Conservation (phyloP, 192 early-diverging fungal species). For the Coemansia reversa region DNA sequence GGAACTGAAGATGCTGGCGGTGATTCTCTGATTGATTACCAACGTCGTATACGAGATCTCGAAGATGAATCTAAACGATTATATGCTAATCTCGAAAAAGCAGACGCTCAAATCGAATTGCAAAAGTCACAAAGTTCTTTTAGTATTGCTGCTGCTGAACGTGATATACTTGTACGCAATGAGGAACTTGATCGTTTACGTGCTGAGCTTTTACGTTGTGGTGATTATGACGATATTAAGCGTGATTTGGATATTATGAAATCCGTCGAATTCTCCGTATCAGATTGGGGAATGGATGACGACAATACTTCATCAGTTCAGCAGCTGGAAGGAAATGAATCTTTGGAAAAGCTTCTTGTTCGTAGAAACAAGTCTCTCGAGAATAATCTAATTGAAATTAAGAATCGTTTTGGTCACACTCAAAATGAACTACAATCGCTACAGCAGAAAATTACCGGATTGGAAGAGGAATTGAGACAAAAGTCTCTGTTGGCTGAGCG, state of each 20-base stretch:
- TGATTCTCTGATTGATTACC: slow-evolving; percentile 46
- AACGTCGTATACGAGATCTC: slow-evolving; percentile 31
- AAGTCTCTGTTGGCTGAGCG: slow-evolving; percentile 57
- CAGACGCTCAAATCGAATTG: slow-evolving; percentile 36
- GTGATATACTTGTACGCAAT: slow-evolving; percentile 44
- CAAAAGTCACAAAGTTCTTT: slow-evolving; percentile 14
- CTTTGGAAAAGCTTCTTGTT: slow-evolving; percentile 77
- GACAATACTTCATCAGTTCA: slow-evolving; percentile 9
- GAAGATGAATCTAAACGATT: slow-evolving; percentile 39
- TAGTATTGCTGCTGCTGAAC: slow-evolving; percentile 19
- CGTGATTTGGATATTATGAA: slow-evolving; percentile 78
- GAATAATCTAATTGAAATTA: slow-evolving; percentile 60
- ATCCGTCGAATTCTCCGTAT: slow-evolving; percentile 66
- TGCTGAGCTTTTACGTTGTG: slow-evolving; percentile 58
- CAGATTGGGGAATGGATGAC: slow-evolving; percentile 51
- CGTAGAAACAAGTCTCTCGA: slow-evolving; percentile 82
- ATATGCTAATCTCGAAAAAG: slow-evolving; percentile 31
- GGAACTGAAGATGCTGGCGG: slow-evolving; percentile 25
- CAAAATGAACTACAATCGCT: slow-evolving; percentile 38
- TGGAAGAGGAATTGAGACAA: slow-evolving; percentile 58
- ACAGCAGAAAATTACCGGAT: slow-evolving; percentile 3
- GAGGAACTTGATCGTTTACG: slow-evolving; percentile 62
- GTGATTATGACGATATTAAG: slow-evolving; percentile 86
- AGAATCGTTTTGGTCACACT: slow-evolving; percentile 51
- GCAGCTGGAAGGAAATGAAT: slow-evolving; percentile 44